Conservation (phyloP, 805 yeast genomes). For the Ogataea saltuana region DNA sequence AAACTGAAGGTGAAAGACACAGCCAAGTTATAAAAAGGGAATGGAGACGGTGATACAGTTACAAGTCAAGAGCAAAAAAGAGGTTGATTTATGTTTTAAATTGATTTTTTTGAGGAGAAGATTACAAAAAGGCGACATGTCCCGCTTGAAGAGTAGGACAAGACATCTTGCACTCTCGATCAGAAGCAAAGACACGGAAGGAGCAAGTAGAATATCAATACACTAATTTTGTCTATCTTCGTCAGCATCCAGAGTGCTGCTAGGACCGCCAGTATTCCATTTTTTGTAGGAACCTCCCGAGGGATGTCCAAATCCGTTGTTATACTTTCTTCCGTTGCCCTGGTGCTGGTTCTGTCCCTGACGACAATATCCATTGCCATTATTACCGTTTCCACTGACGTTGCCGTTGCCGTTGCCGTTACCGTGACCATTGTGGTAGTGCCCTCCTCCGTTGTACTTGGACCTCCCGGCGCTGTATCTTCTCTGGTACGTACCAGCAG, state of each 20-base stretch:
- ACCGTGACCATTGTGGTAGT: conserved; percentile 8
- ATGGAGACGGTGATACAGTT: not conserved
- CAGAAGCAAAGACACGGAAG: too few species aligned
- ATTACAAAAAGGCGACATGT: not conserved
- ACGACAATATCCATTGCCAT: conserved; percentile 5
- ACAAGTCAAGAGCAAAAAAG: too few species aligned
- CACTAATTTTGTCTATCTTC: too few species aligned
- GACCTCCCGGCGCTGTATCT: conserved; percentile 15
- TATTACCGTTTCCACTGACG: not conserved
- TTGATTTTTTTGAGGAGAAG: not conserved
- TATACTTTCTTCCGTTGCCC: conserved; percentile 4
- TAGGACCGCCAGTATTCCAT: conserved; percentile 7
- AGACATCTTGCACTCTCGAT: too few species aligned
- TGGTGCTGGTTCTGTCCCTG: conserved; percentile 8
- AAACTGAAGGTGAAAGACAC: conserved; percentile 1
- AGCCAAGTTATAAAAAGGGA: not conserved
- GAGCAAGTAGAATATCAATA: too few species aligned
- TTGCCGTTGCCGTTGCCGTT: conserved; percentile 6
- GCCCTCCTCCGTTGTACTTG: conserved; percentile 5
- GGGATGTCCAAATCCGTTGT: not conserved
- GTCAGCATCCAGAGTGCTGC: not conserved
- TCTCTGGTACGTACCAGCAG: conserved; percentile 8
- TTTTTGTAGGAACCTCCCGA: conserved; percentile 6
- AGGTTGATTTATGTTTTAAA: too few species aligned
- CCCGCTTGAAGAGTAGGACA: not conserved